Conservation (phyloP, 352 stramenopile genomes). For the Peronospora tabacina region DNA sequence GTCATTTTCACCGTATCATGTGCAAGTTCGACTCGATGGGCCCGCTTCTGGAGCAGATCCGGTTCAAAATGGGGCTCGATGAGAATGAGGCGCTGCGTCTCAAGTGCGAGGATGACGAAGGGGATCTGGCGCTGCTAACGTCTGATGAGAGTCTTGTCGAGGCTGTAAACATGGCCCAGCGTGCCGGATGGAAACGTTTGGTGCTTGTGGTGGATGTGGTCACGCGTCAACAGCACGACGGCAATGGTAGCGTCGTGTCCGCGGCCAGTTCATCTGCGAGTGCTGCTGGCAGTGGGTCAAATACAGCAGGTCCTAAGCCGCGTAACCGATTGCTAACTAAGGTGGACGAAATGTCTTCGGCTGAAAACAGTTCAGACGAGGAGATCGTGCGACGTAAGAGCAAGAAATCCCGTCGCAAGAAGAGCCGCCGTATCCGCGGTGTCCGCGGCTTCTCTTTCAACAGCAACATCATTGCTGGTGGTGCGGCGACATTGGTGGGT, state of each 20-base stretch:
- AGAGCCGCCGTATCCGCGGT: constrained; percentile 15
- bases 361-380: constrained; percentile 38
- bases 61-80: constrained; percentile 67
- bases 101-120: constrained; percentile 87
- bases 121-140: constrained; percentile 75
- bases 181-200: constrained; percentile 78
- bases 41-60: constrained; percentile 69
- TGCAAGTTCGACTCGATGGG: constrained; percentile 66
- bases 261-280: constrained; percentile 27
- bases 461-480: constrained; percentile 32
- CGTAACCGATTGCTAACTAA: constrained; percentile 65
- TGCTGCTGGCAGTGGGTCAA: constrained; percentile 11
- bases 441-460: constrained; percentile 3
- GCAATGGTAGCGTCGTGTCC: constrained; percentile 31
- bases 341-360: constrained; percentile 68
- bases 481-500: constrained; percentile 33
- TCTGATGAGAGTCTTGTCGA: constrained; percentile 82
- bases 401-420: constrained; percentile 40
- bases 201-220: constrained; percentile 77
- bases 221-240: constrained; percentile 32
- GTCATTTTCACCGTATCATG: constrained; percentile 83
- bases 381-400: constrained; percentile 40
- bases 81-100: constrained; percentile 55
- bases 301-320: constrained; percentile 16
- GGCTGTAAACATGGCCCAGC: constrained; percentile 80